A percentile compares a stretch with the other conserved stretches of the same genome.
These are phyloP conservation scores for Kwoniella pini DNA, from an alignment of 768 basidiomycete genomes.

Conservation along the genomic window DNA sequence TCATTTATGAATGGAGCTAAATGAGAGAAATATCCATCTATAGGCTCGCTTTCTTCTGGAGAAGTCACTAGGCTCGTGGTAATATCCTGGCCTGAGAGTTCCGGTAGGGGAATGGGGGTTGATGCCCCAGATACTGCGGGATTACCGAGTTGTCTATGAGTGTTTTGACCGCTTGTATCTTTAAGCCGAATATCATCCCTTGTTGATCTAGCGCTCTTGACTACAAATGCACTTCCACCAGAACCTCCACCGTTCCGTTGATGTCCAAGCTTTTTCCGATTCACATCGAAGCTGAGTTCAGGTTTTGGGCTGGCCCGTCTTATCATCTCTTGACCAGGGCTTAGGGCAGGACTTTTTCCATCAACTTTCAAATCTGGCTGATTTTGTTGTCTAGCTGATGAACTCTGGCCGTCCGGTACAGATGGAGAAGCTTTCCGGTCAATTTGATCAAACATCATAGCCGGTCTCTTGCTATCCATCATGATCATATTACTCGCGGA, in stretches of 20 bases:
- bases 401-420: too few relatives aligned
- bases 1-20: slow-evolving; percentile 4
- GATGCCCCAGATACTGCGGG: slow-evolving; percentile 1
- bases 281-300: slow-evolving; percentile 10
- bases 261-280: slow-evolving; percentile 14
- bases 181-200: neutral
- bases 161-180: neutral
- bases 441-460: slow-evolving; percentile 1
- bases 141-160: neutral
- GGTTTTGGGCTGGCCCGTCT: slow-evolving; percentile 9
- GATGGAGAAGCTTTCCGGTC: slow-evolving; percentile 1
- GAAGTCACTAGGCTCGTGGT: neutral
- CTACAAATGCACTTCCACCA: slow-evolving; percentile 18
- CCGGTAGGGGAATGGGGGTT: neutral
- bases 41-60: slow-evolving; percentile 4
- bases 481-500: neutral
- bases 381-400: too few relatives aligned
- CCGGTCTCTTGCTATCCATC: neutral
- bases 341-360: neutral
- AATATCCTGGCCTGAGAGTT: neutral
- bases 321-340: neutral
- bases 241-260: slow-evolving; percentile 23
- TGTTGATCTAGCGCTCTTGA: slow-evolving; percentile 10
- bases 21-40: slow-evolving; percentile 18
- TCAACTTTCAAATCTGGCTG: neutral